A percentile compares a stretch with the other conserved stretches of the same genome.
phyloP scores from a whole-genome alignment of 768 basidiomycete genomes.

The Podaxis sp. region DNA sequence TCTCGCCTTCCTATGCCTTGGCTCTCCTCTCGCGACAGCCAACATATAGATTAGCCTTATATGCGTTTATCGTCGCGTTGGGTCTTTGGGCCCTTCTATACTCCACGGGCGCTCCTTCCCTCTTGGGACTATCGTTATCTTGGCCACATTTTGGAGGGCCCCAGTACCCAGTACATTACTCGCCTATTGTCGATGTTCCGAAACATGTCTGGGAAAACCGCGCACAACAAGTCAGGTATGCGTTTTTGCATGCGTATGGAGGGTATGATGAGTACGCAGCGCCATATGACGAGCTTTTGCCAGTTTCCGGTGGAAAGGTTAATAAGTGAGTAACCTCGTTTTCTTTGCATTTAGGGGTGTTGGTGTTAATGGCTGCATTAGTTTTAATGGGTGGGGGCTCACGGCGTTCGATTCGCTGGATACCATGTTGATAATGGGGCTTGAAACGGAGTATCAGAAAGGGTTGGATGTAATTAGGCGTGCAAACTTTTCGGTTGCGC shows the following conservation, averaged over 20 bases:
- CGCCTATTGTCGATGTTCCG: constrained; percentile 20
- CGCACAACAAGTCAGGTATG: constrained; percentile 55
- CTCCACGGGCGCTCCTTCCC: constrained; percentile 15
- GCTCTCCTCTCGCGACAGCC: constrained; percentile 21
- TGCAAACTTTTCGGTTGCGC: constrained; percentile 45
- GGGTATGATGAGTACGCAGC: constrained; percentile 62
- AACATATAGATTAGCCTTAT: constrained; percentile 29
- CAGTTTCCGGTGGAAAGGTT: constrained; percentile 42
- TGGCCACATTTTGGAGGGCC: constrained; percentile 11
- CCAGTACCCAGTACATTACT: constrained; percentile 12
- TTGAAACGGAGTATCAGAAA: constrained; percentile 66
- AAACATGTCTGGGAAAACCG: constrained; percentile 47
- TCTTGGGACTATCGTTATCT: constrained; percentile 9
- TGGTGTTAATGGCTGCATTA: constrained; percentile 22
- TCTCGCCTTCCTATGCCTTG: constrained; percentile 4
- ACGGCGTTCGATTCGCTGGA: constrained; percentile 82
- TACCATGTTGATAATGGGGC: constrained; percentile 80
- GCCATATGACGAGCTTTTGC: constrained; percentile 62
- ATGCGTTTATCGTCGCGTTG: constrained; percentile 24
- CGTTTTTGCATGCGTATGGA: constrained; percentile 67
- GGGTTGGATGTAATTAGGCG: constrained; percentile 54
- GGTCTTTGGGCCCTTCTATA: constrained; percentile 28
- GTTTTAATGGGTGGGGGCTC: constrained; percentile 81
- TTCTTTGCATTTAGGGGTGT: neutral
- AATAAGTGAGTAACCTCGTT: constrained; percentile 45